Base-by-base conservation (phyloP, 2,329 filamentous ascomycete species). In the Fusarium udum region DNA sequence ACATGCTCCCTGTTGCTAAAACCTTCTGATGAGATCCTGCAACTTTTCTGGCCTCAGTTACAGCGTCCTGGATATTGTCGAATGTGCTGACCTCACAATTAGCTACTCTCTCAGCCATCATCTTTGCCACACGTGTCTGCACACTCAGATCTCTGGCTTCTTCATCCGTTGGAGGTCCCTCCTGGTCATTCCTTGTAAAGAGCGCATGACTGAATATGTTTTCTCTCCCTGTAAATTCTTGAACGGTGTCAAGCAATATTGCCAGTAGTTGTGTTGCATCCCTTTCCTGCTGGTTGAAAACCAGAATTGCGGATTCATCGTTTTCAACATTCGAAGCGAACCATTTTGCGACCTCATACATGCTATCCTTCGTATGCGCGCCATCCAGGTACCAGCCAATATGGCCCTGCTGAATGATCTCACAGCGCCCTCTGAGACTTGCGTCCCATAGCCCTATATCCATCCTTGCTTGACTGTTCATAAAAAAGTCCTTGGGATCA, bases 211-310 rank as follows among this genome's bases (percentile, higher is more conserved):
- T 88, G 80, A 98, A 97, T 0, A 84, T 70, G 82, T 77, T 60
- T 4, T 45, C 82, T 76, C 67, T 81, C 55, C 61, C 86, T 55
- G 64, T 83, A 78, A 61, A 82, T 69, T 51, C 81, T 78, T 59
- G 56, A 16, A 93, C 83, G 6, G 89, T 89, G 15, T 84, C 79
- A 63, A 94, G 85, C 4, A 97, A 84, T 1, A 87, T 87, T 37
- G 83, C 83, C 6, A 95, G 88, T 3, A 97, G 86, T 22, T 88
- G 85, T 8, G 85, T 83, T 10, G 93, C 93, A 78, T 97, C 91
- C 37, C 95, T 90, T 15, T 94, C 94, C 79, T 97, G 94, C 82
- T 98, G 95, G 82, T 98, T 98, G 86, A 98, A 98, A 53, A 98
- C 87, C 51, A 98, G 84, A 0, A 93, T 85, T 49, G 85, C 82